phyloP scores from a whole-genome alignment of 2,329 filamentous ascomycete species.

The Penicillium polonicum region DNA sequence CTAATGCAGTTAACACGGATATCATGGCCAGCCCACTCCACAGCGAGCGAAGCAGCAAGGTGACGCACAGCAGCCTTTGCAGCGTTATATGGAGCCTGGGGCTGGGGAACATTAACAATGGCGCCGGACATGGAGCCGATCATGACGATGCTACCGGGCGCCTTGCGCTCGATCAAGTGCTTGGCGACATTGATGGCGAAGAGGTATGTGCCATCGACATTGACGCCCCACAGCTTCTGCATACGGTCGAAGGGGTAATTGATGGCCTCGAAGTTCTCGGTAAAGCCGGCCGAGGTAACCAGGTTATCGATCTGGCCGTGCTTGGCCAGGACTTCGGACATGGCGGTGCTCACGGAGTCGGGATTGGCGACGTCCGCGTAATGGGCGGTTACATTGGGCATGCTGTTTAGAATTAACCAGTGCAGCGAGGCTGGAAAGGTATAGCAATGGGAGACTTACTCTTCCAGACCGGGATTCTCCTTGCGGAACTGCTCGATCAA shows the following conservation, averaged over 20 bases:
- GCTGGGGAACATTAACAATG: conserved; percentile 94
- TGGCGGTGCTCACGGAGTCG: conserved; percentile 71
- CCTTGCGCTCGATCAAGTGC: conserved; percentile 80
- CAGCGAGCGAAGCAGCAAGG: conserved; percentile 79
- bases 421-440: background rate
- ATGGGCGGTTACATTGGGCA: conserved; percentile 85
- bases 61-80: conserved; percentile 91
- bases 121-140: conserved; percentile 93
- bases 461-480: conserved; percentile 73
- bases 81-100: conserved; percentile 88
- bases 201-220: conserved; percentile 88
- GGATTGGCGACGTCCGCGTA: conserved; percentile 82
- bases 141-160: conserved; percentile 82
- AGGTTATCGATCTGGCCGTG: conserved; percentile 87
- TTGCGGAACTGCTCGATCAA: conserved; percentile 73
- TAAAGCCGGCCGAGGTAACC: conserved; percentile 95
- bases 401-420: conserved; percentile 41
- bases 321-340: conserved; percentile 65
- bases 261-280: conserved; percentile 90
- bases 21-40: conserved; percentile 85
- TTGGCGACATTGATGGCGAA: conserved; percentile 82
- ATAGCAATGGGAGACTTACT: conserved; percentile 47
- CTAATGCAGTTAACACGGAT: conserved; percentile 95
- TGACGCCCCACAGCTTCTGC: conserved; percentile 91
- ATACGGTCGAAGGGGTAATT: conserved; percentile 88